Evolutionary conservation across 2,329 filamentous ascomycete species (phyloP), one percentile per base, ranked within the genome.

Genomic region (Aspergillus oerlinghausenensis): DNA sequence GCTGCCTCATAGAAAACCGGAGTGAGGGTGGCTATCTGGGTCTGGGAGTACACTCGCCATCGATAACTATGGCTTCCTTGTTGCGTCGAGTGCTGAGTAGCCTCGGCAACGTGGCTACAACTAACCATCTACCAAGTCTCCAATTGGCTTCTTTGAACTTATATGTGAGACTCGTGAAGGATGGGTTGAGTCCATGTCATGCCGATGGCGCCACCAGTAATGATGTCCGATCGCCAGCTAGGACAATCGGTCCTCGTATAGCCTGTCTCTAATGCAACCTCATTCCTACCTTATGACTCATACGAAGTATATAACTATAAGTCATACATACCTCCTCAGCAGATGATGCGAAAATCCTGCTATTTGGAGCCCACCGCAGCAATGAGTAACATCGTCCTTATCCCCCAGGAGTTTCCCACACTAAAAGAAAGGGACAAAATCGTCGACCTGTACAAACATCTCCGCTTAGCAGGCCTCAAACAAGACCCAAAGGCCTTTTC

Each of bases 391-490:
- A 26, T 55, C 28, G 29, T 17, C 4, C 26, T n/a, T 25, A n/a
- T 55, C 3, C 54, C 54, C 7, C 25, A 25, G n/a, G 5, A 10
- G 0, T 38, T 38, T 38, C 21, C 11, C 3, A 14, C 40, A 48
- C 4, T 26, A n/a, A 19, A 48, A 1, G 49, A 28, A 1, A 40
- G 51, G n/a, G 49, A 55, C 19, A 19, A 29, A 14, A 42, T 57
- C n/a, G 26, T 57, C 25, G 25, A 40, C 19, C 49, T 40, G 14
- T 54, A 54, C 42, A 51, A 40, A 21, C 11, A 21, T 6, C 42
- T 57, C 21, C 52, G 55, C 6, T n/a, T 57, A 11, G 28, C 17
- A 11, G 55, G 52, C 5, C 52, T 57, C 7, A 40, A 57, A 28
- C 45, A 57, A n/a, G 32, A 51, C 5, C 52, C 55, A 5, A 4